Evolutionary conservation across 192 early-diverging fungal species (phyloP).

Genomic region (Coemansia sp.): DNA sequence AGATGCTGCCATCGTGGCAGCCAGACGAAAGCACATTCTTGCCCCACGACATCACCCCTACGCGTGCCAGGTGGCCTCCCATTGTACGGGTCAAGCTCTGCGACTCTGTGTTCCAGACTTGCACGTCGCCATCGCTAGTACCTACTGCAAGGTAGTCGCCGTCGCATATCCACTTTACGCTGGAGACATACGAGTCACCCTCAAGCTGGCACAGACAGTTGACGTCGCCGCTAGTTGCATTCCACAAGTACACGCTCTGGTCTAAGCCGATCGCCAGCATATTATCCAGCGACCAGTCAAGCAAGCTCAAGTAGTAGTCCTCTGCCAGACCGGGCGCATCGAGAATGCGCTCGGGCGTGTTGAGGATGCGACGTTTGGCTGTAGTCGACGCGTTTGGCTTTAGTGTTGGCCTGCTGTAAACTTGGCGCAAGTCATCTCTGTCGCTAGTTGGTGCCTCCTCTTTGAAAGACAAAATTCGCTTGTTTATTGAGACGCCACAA

Average conservation of each 20-base stretch:
- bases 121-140: slow-evolving; percentile 70
- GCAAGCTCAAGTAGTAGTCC: slow-evolving; percentile 93
- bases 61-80: slow-evolving; percentile 72
- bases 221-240: slow-evolving; percentile 69
- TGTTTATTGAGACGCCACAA: slow-evolving; percentile 72
- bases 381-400: slow-evolving; percentile 26
- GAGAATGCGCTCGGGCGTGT: slow-evolving; percentile 75
- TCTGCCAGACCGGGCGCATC: slow-evolving; percentile 88
- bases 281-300: slow-evolving; percentile 87
- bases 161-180: slow-evolving; percentile 73
- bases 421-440: slow-evolving; percentile 53
- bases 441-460: slow-evolving; percentile 68
- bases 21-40: slow-evolving; percentile 79
- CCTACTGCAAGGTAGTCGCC: slow-evolving; percentile 71
- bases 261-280: slow-evolving; percentile 84
- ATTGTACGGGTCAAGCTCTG: slow-evolving; percentile 76
- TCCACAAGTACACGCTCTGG: slow-evolving; percentile 88
- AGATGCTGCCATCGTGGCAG: slow-evolving; percentile 85
- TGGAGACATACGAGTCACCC: slow-evolving; percentile 60
- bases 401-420: slow-evolving; percentile 50
- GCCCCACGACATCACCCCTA: slow-evolving; percentile 87
- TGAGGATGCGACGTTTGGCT: slow-evolving; percentile 68
- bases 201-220: slow-evolving; percentile 40
- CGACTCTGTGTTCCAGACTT: slow-evolving; percentile 87
- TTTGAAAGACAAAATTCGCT: slow-evolving; percentile 79